These are phyloP conservation scores for Leccinum huronense DNA, from an alignment of 1,284 basidiomycete genomes.

Conservation along the genomic window DNA sequence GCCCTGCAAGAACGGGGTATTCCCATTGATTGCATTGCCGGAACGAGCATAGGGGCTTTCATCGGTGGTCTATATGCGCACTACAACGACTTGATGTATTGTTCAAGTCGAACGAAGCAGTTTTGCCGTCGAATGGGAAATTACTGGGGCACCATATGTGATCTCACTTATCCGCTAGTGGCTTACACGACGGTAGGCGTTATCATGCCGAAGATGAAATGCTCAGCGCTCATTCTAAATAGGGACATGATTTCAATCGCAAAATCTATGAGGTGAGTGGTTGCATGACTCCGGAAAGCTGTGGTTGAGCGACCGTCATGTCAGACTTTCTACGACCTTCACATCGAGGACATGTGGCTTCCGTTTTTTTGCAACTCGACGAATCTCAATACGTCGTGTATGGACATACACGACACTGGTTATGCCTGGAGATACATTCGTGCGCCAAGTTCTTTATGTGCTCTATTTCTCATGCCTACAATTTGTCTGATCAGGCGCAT, in stretches of 20 bases:
- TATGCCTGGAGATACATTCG: conserved; percentile 91
- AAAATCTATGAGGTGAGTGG: conserved; percentile 72
- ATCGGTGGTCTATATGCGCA: conserved; percentile 96
- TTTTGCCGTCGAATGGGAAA: conserved; percentile 93
- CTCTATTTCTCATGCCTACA: conserved; percentile 1
- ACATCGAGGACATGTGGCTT: conserved; percentile 99
- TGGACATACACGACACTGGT: conserved; percentile 97
- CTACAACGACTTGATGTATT: conserved; percentile 88
- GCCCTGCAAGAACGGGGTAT: conserved; percentile 91
- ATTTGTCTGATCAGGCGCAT: conserved; percentile 61
- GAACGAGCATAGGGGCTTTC: conserved; percentile 89
- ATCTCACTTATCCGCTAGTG: conserved; percentile 95
- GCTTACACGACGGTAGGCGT: conserved; percentile 90
- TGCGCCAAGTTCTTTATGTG: conserved; percentile 37
- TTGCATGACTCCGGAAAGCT: not conserved
- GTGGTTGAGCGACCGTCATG: conserved; percentile 8
- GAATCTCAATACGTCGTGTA: conserved; percentile 95
- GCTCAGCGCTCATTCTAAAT: conserved; percentile 11
- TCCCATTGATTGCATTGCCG: conserved; percentile 90
- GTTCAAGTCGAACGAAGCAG: conserved; percentile 84
- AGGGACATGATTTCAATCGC: conserved; percentile 92
- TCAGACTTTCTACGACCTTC: conserved; percentile 88
- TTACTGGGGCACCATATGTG: conserved; percentile 92
- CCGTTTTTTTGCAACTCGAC: conserved; percentile 99
- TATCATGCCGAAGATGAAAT: conserved; percentile 24